Percentiles rank a stretch among this genome's conserved stretches.
phyloP scores from a whole-genome alignment of 1,284 basidiomycete species.

The Sporisorium iseilematis-ciliati region DNA sequence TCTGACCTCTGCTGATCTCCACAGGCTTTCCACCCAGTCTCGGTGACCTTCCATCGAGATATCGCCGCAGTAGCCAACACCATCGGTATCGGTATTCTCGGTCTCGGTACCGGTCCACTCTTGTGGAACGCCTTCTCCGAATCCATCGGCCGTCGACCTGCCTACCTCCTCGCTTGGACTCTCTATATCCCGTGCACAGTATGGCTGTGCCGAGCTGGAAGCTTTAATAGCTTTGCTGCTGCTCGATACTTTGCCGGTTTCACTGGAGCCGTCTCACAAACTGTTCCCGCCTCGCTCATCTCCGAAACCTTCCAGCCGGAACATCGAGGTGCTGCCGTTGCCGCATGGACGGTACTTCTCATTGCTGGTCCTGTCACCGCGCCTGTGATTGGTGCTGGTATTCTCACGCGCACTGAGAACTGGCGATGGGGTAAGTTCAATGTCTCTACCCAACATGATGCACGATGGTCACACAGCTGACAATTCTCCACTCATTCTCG shows the following conservation, averaged over 20 bases:
- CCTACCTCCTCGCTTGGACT: constrained; percentile 68
- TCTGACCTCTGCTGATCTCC: background rate
- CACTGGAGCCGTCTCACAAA: constrained; percentile 35
- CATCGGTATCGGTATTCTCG: constrained; percentile 70
- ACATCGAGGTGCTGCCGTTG: constrained; percentile 68
- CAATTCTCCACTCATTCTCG: too few species aligned
- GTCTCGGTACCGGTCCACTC: constrained; percentile 69
- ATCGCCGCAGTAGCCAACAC: constrained; percentile 66
- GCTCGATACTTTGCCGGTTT: constrained; percentile 57
- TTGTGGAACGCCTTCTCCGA: constrained; percentile 59
- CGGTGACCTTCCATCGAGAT: constrained; percentile 53
- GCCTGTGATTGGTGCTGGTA: constrained; percentile 67
- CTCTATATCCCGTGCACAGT: constrained; percentile 68
- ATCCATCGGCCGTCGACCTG: constrained; percentile 67
- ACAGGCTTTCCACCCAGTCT: constrained; percentile 54
- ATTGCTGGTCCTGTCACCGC: constrained; percentile 65
- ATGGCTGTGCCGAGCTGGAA: constrained; percentile 65
- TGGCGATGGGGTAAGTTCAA: constrained; percentile 40
- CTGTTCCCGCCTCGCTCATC: constrained; percentile 49
- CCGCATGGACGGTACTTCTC: constrained; percentile 61
- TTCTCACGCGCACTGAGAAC: constrained; percentile 54
- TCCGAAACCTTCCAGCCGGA: constrained; percentile 57
- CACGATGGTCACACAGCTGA: too few species aligned
- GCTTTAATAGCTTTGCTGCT: constrained; percentile 49
- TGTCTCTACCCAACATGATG: too few species aligned